Evolutionary conservation across 225 moss, liverwort and hornwort genomes (phyloP).

Genomic region (Pseudisothecium myosuroides): DNA sequence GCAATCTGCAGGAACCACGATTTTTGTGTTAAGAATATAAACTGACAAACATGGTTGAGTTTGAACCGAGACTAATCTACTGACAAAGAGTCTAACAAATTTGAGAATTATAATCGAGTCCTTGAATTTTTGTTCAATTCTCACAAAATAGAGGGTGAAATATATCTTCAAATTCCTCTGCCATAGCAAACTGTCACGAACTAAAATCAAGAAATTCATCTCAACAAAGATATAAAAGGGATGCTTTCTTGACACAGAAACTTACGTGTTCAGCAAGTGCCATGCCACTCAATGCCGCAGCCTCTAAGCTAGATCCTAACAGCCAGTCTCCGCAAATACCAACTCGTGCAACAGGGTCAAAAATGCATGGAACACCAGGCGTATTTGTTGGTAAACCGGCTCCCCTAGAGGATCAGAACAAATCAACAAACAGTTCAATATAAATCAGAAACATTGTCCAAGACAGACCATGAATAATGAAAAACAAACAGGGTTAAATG

Average conservation of each 20-base stretch:
- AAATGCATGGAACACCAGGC: conserved; percentile 83
- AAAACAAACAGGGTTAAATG: neutral
- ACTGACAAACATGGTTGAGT: neutral
- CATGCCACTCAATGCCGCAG: conserved; percentile 93
- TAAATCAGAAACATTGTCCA: neutral
- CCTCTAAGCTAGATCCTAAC: conserved; percentile 86
- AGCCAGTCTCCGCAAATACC: conserved; percentile 98
- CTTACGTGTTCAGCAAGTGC: conserved; percentile 83
- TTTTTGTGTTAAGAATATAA: neutral
- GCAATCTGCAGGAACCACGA: conserved; percentile 31
- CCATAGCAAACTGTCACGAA: neutral
- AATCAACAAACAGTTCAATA: neutral
- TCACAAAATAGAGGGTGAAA: neutral
- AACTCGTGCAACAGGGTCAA: conserved; percentile 75
- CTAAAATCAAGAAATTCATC: neutral
- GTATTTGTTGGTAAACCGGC: conserved; percentile 82
- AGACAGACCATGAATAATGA: neutral
- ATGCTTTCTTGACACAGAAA: neutral
- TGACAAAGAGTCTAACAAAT: neutral
- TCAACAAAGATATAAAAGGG: neutral
- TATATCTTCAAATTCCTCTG: neutral
- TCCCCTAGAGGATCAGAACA: conserved; percentile 41
- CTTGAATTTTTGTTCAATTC: neutral
- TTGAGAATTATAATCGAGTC: neutral
- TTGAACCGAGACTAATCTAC: neutral